phyloP scores from a whole-genome alignment of 345 rosid genomes.

The Trapa incisa region DNA sequence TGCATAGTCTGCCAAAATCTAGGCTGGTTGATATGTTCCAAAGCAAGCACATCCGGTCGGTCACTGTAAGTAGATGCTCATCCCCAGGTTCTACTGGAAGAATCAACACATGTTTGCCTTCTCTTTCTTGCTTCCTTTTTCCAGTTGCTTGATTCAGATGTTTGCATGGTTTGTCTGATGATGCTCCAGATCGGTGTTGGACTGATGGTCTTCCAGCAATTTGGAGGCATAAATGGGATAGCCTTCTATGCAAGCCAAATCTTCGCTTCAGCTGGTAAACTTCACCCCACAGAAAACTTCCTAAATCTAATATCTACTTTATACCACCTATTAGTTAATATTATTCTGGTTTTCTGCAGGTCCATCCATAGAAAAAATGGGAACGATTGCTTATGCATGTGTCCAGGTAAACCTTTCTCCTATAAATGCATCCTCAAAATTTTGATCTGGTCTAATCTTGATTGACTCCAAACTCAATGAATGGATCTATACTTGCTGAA shows the following conservation, averaged over 20 bases:
- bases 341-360: constrained; percentile 31
- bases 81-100: neutral
- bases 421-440: neutral
- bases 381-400: constrained; percentile 76
- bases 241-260: constrained; percentile 80
- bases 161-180: too few relatives aligned
- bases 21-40: constrained; percentile 47
- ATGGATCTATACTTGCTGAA: neutral
- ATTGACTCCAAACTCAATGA: neutral
- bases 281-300: neutral
- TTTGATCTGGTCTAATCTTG: neutral
- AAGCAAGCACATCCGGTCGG: constrained; percentile 45
- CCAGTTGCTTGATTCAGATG: neutral
- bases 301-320: neutral
- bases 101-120: neutral
- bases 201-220: constrained; percentile 80
- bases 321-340: neutral
- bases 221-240: constrained; percentile 71
- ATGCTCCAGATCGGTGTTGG: constrained; percentile 63
- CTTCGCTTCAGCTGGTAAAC: constrained; percentile 68
- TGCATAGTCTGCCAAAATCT: constrained; percentile 58
- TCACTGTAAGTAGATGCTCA: constrained; percentile 38
- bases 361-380: constrained; percentile 51
- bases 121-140: neutral
- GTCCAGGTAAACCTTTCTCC: constrained; percentile 37